Evolutionary conservation across 768 basidiomycete species (phyloP).

Genomic region (Lactifluus hygrophoroides): DNA sequence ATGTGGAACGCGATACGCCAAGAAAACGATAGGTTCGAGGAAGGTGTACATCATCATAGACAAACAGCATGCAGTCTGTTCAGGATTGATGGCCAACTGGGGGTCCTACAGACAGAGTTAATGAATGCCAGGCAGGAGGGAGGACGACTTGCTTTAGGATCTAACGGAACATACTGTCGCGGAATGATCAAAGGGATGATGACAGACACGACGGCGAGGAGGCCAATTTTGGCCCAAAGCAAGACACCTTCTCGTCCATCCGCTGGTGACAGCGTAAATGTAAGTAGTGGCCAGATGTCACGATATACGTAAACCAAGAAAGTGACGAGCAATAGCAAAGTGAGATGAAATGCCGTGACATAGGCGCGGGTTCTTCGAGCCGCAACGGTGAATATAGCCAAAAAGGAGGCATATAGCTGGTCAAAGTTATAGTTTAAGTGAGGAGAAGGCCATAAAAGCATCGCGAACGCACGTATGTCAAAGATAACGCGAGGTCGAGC

Average conservation of each 20-base stretch:
- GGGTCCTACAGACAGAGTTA: conserved; percentile 22
- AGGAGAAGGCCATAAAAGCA: not conserved
- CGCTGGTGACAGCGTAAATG: conserved; percentile 40
- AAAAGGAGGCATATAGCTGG: conserved; percentile 21
- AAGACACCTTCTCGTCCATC: conserved; percentile 41
- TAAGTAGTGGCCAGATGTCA: conserved; percentile 52
- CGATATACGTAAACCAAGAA: conserved; percentile 47
- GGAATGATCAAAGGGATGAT: conserved; percentile 49
- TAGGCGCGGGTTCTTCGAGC: conserved; percentile 1
- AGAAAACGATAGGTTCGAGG: conserved; percentile 43
- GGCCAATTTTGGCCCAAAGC: conserved; percentile 45
- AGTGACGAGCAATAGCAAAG: conserved; percentile 37
- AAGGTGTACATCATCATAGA: conserved; percentile 40
- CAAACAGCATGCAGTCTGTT: conserved; percentile 27
- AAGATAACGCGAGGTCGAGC: conserved; percentile 21
- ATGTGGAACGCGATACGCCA: conserved; percentile 37
- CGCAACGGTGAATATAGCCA: conserved; percentile 19
- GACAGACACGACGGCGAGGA: conserved; percentile 38
- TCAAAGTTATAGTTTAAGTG: not conserved
- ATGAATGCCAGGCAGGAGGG: not conserved
- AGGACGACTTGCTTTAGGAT: conserved; percentile 35
- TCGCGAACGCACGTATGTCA: conserved; percentile 27
- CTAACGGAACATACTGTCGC: conserved; percentile 47
- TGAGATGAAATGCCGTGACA: conserved; percentile 36
- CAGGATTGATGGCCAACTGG: conserved; percentile 22